These are phyloP conservation scores for Fusarium begoniae DNA, from an alignment of 2,329 filamentous ascomycete species.

Conservation along the genomic window DNA sequence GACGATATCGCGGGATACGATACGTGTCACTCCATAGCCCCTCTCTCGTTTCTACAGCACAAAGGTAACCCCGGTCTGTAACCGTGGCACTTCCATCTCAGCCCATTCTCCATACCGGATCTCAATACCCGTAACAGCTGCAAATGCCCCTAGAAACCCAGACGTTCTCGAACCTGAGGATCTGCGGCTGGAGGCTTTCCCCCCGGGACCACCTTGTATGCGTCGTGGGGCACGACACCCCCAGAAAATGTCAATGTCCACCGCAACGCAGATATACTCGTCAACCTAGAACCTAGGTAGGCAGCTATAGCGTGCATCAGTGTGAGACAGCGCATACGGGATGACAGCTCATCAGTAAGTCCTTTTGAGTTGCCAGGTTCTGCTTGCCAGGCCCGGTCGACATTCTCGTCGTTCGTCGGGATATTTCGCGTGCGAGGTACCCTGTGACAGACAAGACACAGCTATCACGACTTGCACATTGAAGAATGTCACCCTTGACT, in stretches of 20 bases:
- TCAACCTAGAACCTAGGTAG: constrained; percentile 3
- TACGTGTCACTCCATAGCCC: constrained; percentile 32
- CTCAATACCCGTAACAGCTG: constrained; percentile 16
- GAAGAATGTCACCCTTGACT: constrained; percentile 13
- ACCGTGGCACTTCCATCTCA: constrained; percentile 13
- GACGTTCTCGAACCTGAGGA: constrained; percentile 14
- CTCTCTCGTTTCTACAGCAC: constrained; percentile 5
- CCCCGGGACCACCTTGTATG: background rate
- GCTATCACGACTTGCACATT: constrained; percentile 12
- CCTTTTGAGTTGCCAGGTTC: constrained; percentile 18
- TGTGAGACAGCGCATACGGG: constrained; percentile 32
- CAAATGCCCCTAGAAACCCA: constrained; percentile 15
- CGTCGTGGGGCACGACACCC: background rate
- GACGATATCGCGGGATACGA: constrained; percentile 41
- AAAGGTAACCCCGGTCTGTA: constrained; percentile 6
- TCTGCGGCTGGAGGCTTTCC: constrained; percentile 6
- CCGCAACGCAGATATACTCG: constrained; percentile 6
- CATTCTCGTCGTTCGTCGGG: constrained; percentile 9
- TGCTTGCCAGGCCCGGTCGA: constrained; percentile 11
- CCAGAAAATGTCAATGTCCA: constrained; percentile 25
- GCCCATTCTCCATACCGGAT: constrained; percentile 28
- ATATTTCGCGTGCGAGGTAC: constrained; percentile 28
- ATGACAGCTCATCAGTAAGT: constrained; percentile 37
- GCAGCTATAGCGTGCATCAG: constrained; percentile 28
- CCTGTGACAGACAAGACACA: constrained; percentile 6